Base-by-base conservation (phyloP, 2,329 filamentous ascomycete species). In the Venturia nashicola region DNA sequence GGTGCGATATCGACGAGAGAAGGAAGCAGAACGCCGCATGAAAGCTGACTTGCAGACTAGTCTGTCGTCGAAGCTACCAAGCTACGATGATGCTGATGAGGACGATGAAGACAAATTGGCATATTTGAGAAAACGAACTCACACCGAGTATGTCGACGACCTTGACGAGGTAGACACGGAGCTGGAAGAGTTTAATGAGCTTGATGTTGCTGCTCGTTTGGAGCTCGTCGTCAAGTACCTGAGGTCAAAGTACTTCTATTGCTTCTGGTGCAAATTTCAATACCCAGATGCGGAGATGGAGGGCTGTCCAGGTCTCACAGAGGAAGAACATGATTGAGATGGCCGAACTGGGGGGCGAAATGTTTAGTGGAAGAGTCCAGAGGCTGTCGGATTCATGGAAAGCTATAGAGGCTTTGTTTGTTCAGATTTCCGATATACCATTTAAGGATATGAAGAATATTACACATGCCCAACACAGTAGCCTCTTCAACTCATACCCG, bases 221-320 rank as follows among this genome's bases (percentile, higher is more conserved):
- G 76, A 78, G 9, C 84, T 79, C 68, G 74, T 95, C 16, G 81
- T 96, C 11, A 73, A 77, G 20, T 86, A 89, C 74, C 74, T 99
- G 63, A 83, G 94, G 44, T 79, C 85, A 60, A 82, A 83, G 71
- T 84, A 91, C 71, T 76, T 80, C 55, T 99, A 99, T 73, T 99
- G 94, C 77, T 96, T 97, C 73, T 99, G 92, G 89, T 99, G 94
- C 76, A 97, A 97, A 74, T 88, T 83, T 74, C 79, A 79, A 62
- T 99, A 97, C 73, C 83, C 86, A 0, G 86, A 91, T 70, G 78
- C 77, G 43, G 75, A 78, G 43, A 86, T 97, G 87, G 90, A 94
- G 14, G 92, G 90, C 0, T 99, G 94, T 79, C 93, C 94, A 0
- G 94, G 94, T 0, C 64, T 87, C 43, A 89, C 86, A 0, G 94